These are phyloP conservation scores for Rosa hybrid DNA, from an alignment of 331 rosid genomes.

Conservation along the genomic window DNA sequence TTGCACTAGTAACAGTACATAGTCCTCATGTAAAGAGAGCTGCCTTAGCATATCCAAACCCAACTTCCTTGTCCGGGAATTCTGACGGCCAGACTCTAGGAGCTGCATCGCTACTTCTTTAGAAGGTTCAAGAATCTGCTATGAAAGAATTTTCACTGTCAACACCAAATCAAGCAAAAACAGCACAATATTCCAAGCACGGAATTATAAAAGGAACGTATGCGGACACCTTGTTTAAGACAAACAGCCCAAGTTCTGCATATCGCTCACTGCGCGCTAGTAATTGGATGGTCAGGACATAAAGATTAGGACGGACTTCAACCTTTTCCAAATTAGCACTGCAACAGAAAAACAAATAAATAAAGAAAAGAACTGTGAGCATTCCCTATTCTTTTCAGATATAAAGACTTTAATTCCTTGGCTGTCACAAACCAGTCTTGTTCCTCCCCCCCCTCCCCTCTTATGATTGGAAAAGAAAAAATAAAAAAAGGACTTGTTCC, in stretches of 20 bases:
- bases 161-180: slow-evolving; percentile 30
- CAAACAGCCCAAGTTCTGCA: slow-evolving; percentile 82
- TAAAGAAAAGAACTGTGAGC: background rate
- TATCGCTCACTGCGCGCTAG: slow-evolving; percentile 77
- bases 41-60: slow-evolving; percentile 96
- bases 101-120: slow-evolving; percentile 96
- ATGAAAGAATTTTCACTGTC: slow-evolving; percentile 20
- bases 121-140: slow-evolving; percentile 90
- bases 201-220: slow-evolving; percentile 17
- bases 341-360: slow-evolving; percentile 29
- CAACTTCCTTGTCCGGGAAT: slow-evolving; percentile 71
- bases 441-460: background rate
- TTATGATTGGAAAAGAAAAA: background rate
- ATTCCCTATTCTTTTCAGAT: background rate
- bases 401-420: background rate
- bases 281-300: slow-evolving; percentile 71
- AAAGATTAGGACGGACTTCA: slow-evolving; percentile 64
- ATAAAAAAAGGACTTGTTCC: background rate
- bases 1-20: slow-evolving; percentile 74
- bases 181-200: slow-evolving; percentile 18
- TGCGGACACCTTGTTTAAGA: slow-evolving; percentile 70
- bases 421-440: background rate
- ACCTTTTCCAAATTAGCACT: slow-evolving; percentile 81
- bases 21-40: slow-evolving; percentile 90
- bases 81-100: slow-evolving; percentile 83